A percentile compares a stretch with the other conserved stretches of the same genome.
Evolutionary conservation across 1,284 basidiomycete genomes (phyloP).

Genomic region (Quambalaria eucalypti): DNA sequence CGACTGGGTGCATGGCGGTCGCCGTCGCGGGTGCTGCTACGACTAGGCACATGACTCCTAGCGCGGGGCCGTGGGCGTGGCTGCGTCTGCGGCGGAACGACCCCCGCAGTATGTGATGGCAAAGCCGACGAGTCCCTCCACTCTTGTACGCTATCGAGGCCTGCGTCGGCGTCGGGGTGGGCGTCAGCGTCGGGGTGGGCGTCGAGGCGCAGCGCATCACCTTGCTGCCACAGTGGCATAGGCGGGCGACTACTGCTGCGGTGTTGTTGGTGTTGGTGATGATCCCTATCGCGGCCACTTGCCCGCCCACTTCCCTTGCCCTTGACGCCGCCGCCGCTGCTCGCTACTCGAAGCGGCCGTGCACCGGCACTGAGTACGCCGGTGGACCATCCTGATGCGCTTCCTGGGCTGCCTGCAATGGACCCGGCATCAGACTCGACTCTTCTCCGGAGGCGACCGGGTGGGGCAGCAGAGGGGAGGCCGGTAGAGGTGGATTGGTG

Average conservation of each 20-base stretch:
- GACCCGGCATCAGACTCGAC: constrained; percentile 3
- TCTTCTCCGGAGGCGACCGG: constrained; percentile 7
- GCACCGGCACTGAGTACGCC: not conserved
- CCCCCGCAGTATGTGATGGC: too few species aligned
- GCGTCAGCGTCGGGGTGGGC: too few species aligned
- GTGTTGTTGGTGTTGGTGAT: not conserved
- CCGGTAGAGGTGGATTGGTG: too few species aligned
- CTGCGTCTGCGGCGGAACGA: too few species aligned
- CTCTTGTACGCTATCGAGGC: not conserved
- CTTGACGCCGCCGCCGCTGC: not conserved
- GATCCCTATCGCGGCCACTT: not conserved
- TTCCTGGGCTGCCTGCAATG: not conserved
- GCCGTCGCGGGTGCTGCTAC: too few species aligned
- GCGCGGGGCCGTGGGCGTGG: too few species aligned
- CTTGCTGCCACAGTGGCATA: too few species aligned
- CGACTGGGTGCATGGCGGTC: not conserved
- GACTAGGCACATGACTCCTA: not conserved
- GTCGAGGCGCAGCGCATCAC: too few species aligned
- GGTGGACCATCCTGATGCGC: constrained; percentile 7
- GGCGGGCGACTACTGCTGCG: not conserved
- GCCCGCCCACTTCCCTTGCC: not conserved
- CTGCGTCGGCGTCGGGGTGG: not conserved
- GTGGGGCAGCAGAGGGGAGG: constrained; percentile 14
- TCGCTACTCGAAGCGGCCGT: not conserved
- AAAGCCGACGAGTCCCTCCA: not conserved